Evolutionary conservation across 139 green algal species (phyloP).

Genomic region (Tetradesmus obliquus): DNA sequence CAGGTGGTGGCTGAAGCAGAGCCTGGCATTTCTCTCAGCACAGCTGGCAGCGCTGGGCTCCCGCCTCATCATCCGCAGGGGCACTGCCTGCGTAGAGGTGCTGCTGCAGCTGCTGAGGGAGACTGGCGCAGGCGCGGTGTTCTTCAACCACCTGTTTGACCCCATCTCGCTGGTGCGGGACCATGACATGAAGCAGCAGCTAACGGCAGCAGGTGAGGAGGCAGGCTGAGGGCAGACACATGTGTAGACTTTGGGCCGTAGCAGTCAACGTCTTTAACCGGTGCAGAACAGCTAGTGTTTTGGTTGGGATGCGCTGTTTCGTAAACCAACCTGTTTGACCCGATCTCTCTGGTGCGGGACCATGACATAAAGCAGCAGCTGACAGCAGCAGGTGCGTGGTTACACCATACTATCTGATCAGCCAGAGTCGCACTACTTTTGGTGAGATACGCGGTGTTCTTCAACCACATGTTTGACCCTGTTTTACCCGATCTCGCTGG

Average conservation of each 20-base stretch:
- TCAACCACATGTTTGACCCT: constrained; percentile 95
- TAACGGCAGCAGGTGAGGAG: constrained; percentile 53
- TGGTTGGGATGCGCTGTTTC: constrained; percentile 61
- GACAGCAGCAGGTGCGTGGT: not conserved
- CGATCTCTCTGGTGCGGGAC: constrained; percentile 91
- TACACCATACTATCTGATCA: no score
- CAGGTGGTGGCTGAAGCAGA: constrained; percentile 60
- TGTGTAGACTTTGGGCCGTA: not conserved
- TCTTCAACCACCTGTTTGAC: constrained; percentile 97
- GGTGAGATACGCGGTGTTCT: constrained; percentile 69
- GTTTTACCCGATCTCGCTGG: constrained; percentile 82
- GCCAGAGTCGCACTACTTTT: no score
- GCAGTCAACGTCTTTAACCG: no score
- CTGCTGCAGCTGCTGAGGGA: constrained; percentile 65
- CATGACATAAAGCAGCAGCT: constrained; percentile 84
- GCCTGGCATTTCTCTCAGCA: constrained; percentile 59
- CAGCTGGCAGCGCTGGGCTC: constrained; percentile 79
- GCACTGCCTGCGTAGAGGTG: constrained; percentile 58
- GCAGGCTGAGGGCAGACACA: no score
- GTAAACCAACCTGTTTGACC: constrained; percentile 97
- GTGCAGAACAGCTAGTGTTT: no score
- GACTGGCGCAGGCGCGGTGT: constrained; percentile 71
- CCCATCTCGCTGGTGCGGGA: constrained; percentile 92
- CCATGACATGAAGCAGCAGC: constrained; percentile 82
- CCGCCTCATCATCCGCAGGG: constrained; percentile 74